Percentiles rank a stretch among this genome's conserved stretches.
Conservation (phyloP, 805 yeast species). For the Hanseniaspora singularis region DNA sequence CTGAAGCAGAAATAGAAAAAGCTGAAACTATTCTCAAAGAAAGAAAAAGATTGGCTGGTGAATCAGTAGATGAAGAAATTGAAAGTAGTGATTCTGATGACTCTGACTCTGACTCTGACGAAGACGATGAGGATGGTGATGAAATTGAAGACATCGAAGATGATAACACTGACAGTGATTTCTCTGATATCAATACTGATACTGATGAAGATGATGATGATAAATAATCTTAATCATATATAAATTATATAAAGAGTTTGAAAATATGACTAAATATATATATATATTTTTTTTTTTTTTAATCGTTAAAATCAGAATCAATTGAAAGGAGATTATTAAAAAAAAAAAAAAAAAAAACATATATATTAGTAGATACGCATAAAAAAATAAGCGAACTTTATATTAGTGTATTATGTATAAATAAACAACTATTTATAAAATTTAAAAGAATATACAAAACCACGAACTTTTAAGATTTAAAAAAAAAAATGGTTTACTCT, state of each 20-base stretch:
- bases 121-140: conserved; percentile 43
- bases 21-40: conserved; percentile 17
- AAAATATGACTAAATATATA: background rate
- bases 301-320: no score
- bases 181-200: conserved; percentile 30
- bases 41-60: conserved; percentile 25
- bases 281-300: no score
- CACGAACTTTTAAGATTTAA: no score
- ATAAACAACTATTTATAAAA: no score
- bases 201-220: conserved; percentile 23
- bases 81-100: conserved; percentile 44
- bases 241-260: background rate
- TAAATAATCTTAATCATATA: background rate
- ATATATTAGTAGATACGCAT: no score
- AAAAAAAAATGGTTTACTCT: no score
- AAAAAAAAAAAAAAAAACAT: no score
- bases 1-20: conserved; percentile 18
- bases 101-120: conserved; percentile 29
- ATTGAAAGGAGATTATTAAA: no score
- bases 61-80: conserved; percentile 30
- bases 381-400: no score
- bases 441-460: no score
- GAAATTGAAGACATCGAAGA: conserved; percentile 53
- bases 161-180: conserved; percentile 28
- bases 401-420: no score